These are phyloP conservation scores for Xylaria sp. DNA, from an alignment of 2,329 filamentous ascomycete species.

Conservation along the genomic window DNA sequence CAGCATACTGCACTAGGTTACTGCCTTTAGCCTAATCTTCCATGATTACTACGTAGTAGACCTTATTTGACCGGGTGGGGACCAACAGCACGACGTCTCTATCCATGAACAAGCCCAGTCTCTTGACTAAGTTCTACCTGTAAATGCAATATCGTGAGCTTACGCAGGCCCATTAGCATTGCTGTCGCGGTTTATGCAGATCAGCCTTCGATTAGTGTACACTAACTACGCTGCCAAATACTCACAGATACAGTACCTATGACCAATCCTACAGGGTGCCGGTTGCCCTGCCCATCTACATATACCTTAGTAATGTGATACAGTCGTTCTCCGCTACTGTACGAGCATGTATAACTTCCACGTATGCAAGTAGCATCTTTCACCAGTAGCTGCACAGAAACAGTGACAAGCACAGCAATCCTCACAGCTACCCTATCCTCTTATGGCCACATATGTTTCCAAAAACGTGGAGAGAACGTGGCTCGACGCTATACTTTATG, in stretches of 20 bases:
- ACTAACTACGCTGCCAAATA: too few species aligned
- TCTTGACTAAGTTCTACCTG: neutral
- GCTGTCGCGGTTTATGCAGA: neutral
- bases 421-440: too few species aligned
- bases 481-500: conserved; percentile 8
- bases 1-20: neutral
- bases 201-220: neutral
- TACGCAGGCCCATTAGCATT: neutral
- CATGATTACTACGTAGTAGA: conserved; percentile 17
- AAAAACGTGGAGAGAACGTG: conserved; percentile 28
- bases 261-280: too few species aligned
- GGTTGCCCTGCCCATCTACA: too few species aligned
- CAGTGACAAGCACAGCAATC: too few species aligned
- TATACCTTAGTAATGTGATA: too few species aligned
- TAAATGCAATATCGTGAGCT: neutral
- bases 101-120: neutral
- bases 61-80: neutral
- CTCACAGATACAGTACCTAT: too few species aligned
- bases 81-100: neutral
- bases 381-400: too few species aligned
- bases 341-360: too few species aligned
- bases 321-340: neutral
- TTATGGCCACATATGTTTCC: neutral
- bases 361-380: too few species aligned
- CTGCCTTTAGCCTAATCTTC: conserved; percentile 14